Base-by-base conservation (phyloP, 23 red algal genomes). In the Gracilaria domingensis region DNA sequence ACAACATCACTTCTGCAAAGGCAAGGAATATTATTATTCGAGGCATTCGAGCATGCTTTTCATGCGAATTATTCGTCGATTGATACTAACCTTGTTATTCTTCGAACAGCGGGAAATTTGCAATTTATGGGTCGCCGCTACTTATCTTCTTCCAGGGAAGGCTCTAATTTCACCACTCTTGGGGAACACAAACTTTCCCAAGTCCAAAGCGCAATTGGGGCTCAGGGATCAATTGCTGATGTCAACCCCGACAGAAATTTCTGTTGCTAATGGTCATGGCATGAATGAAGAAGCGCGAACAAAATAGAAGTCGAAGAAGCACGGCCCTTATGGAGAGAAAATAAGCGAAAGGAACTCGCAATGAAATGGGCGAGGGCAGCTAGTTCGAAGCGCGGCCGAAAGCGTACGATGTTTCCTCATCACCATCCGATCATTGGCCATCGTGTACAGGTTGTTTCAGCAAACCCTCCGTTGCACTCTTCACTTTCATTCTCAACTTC, bases 371-470 rank as follows among this genome's bases (percentile, higher is more conserved):
- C 75, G 12, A 80, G 71, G 39, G 72, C 66, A 34, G 76, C 74
- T 50, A 74, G 73, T 61, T 90, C 87, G 35, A 90, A 81, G 42
- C 87, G 87, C 8, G 87, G 87, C 34, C 71, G 87, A 48, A 90
- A 90, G 42, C 38, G 72, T 13, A 51, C 45, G 14, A 77, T 51
- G 45, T 51, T 49, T 30, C 21, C 32, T 26, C 72, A 77, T 23
- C 40, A 48, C 1, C 72, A 77, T n/a, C 24, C 6, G 12, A 29
- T 77, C 29, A 77, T 77, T 18, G 45, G n/a, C 26, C 72, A 77
- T 8, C 72, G 40, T 26, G 38, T 77, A 30, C 72, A 77, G 20
- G 38, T 77, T 49, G 38, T 77, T 45, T 77, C 72, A n/a, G 23
- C 30, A 50, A 25, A 20, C 50, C 25, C 39, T 26, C 36, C 72